These are phyloP conservation scores for Dalechampia spathulata DNA, from an alignment of 441 rosid genomes.

Conservation along the genomic window DNA sequence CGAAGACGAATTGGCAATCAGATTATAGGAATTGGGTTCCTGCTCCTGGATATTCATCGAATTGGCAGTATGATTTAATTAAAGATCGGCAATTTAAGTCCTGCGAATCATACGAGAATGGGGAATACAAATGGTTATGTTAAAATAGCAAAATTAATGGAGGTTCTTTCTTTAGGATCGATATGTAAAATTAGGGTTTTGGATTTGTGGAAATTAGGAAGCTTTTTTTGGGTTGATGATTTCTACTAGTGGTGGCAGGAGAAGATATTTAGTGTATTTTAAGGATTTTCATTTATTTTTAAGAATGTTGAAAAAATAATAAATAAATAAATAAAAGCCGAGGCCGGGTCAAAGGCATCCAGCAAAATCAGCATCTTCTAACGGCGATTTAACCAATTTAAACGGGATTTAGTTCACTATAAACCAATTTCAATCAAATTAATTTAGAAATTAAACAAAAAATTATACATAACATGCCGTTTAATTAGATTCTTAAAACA, in stretches of 20 bases:
- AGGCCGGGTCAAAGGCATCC: constrained; percentile 7
- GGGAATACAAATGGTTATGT: neutral
- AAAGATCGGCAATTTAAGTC: neutral
- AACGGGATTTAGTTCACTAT: too few species aligned
- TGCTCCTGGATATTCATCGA: constrained; percentile 27
- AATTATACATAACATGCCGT: too few species aligned
- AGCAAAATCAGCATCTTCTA: neutral
- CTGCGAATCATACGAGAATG: constrained; percentile 2
- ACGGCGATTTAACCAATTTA: constrained; percentile 2
- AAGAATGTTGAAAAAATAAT: too few species aligned
- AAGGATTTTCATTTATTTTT: neutral
- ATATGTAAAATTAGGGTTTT: constrained; percentile 11
- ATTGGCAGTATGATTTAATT: neutral
- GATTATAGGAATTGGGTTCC: constrained; percentile 35
- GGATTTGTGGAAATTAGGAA: neutral
- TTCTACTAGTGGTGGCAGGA: neutral
- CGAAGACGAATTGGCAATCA: constrained; percentile 32
- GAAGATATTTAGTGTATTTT: neutral
- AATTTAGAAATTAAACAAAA: too few species aligned
- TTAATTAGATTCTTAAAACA: too few species aligned
- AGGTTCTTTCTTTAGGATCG: neutral
- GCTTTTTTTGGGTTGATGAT: neutral
- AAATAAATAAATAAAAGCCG: neutral
- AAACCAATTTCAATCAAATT: too few species aligned
- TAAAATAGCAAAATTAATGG: neutral